These are phyloP conservation scores for Euphrasia arctica DNA, from an alignment of 305 asterid species.

Conservation along the genomic window DNA sequence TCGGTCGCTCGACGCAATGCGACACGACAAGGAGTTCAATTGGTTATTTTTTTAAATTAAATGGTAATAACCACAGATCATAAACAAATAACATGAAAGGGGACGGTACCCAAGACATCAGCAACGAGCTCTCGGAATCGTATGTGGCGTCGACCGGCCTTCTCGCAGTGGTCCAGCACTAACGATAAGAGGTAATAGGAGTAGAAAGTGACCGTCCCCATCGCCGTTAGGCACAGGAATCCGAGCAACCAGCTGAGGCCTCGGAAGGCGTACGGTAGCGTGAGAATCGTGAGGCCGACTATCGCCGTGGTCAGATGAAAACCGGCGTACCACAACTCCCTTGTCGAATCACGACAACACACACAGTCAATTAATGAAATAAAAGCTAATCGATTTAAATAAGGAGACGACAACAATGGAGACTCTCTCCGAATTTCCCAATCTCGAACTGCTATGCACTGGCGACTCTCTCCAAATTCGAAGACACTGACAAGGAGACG, in stretches of 20 bases:
- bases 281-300: constrained; percentile 87
- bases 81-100: background rate
- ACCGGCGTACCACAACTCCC: constrained; percentile 92
- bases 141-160: constrained; percentile 89
- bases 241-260: constrained; percentile 59
- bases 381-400: too few species aligned
- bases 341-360: constrained; percentile 23
- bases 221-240: constrained; percentile 61
- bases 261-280: constrained; percentile 76
- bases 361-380: background rate
- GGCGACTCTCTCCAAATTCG: too few species aligned
- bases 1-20: too few species aligned
- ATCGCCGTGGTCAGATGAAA: constrained; percentile 85
- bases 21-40: too few species aligned
- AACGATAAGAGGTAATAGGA: constrained; percentile 81
- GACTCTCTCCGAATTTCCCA: too few species aligned
- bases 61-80: too few species aligned
- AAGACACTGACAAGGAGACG: too few species aligned
- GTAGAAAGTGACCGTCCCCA: constrained; percentile 85
- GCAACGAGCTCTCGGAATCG: constrained; percentile 95
- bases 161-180: constrained; percentile 94
- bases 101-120: constrained; percentile 61
- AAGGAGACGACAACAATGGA: too few species aligned
- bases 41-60: too few species aligned
- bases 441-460: too few species aligned